These are phyloP conservation scores for Thozetella sp. DNA, from an alignment of 495 filamentous ascomycete genomes.

Conservation along the genomic window DNA sequence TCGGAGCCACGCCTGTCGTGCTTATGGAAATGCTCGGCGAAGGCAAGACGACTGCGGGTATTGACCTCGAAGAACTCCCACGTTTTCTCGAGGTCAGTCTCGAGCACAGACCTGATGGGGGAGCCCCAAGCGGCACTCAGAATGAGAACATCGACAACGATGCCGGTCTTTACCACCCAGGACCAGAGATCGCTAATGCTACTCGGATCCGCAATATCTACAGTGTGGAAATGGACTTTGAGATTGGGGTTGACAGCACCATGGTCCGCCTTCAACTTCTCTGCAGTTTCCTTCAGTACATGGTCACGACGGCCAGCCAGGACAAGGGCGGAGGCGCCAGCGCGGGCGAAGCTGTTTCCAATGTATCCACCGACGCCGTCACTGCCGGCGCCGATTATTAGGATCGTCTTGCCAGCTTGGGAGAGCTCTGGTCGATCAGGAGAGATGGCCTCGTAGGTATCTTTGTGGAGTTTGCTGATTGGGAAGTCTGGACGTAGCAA, in stretches of 20 bases:
- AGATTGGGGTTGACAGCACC: neutral
- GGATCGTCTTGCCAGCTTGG: conserved; percentile 27
- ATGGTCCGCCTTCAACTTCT: neutral
- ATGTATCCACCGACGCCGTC: conserved; percentile 19
- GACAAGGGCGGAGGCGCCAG: conserved; percentile 7
- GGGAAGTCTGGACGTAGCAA: neutral
- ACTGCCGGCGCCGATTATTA: conserved; percentile 40
- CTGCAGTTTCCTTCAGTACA: neutral
- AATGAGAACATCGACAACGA: conserved; percentile 8
- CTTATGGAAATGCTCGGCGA: neutral
- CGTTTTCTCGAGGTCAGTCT: neutral
- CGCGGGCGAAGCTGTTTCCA: conserved; percentile 12
- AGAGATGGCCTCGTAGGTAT: conserved; percentile 34
- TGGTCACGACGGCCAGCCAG: conserved; percentile 10
- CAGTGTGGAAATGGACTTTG: neutral
- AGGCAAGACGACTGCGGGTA: neutral
- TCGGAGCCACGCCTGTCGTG: neutral
- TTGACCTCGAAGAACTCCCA: neutral
- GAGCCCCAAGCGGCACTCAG: conserved; percentile 1
- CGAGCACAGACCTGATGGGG: neutral
- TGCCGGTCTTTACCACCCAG: neutral
- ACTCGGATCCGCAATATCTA: neutral
- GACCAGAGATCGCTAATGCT: neutral
- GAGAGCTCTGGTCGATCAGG: conserved; percentile 27
- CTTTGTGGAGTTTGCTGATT: conserved; percentile 16